These are phyloP conservation scores for Fusarium sp. DNA, from an alignment of 2,329 filamentous ascomycete species.

Conservation along the genomic window DNA sequence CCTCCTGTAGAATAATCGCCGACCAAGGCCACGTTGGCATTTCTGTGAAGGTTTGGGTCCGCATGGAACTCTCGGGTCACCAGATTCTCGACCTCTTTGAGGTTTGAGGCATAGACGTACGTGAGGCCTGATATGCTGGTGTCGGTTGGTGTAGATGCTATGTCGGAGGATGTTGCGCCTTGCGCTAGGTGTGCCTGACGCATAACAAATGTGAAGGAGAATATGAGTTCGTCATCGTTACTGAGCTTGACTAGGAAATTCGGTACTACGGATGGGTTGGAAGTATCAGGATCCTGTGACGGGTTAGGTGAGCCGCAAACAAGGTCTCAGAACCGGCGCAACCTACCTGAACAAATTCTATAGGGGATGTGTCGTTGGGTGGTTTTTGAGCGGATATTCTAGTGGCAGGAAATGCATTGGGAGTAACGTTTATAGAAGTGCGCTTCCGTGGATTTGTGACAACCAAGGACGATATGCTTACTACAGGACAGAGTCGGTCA, in stretches of 20 bases:
- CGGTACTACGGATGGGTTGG: constrained; percentile 64
- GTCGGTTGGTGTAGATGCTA: constrained; percentile 66
- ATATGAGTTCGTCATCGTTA: constrained; percentile 92
- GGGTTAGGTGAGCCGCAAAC: constrained; percentile 35
- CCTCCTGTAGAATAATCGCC: constrained; percentile 90
- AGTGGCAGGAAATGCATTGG: constrained; percentile 89
- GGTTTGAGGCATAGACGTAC: constrained; percentile 88
- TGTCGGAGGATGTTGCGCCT: constrained; percentile 61
- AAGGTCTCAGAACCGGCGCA: constrained; percentile 40
- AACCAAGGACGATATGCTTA: constrained; percentile 86
- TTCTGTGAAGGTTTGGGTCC: constrained; percentile 97
- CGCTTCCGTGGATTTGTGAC: constrained; percentile 85
- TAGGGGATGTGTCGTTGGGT: constrained; percentile 76
- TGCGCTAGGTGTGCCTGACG: constrained; percentile 62
- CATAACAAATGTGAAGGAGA: constrained; percentile 92
- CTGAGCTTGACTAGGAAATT: constrained; percentile 86
- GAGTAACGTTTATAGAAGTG: constrained; percentile 80
- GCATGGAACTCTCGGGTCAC: constrained; percentile 96
- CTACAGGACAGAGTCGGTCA: constrained; percentile 61
- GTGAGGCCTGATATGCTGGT: constrained; percentile 90
- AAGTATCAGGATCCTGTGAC: constrained; percentile 79
- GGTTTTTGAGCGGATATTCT: constrained; percentile 80
- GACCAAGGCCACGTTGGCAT: constrained; percentile 94
- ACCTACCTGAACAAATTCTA: constrained; percentile 93
- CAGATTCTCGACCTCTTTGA: constrained; percentile 90